Percentiles rank a stretch among this genome's conserved stretches.
Evolutionary conservation across 1,284 basidiomycete genomes (phyloP).

Genomic region (Pyrrhoderma noxium): DNA sequence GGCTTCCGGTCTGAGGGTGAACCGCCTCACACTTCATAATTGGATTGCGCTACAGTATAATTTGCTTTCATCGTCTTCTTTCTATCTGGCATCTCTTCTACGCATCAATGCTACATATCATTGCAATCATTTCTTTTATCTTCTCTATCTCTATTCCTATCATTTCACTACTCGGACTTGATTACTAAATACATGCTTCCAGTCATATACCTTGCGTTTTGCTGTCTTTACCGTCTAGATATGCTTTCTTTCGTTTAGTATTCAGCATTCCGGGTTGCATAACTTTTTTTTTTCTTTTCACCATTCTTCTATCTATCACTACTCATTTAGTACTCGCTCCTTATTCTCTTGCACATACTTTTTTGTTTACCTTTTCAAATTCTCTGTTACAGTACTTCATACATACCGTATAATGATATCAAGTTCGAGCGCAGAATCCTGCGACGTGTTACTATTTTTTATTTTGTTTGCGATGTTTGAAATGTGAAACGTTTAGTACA

Average conservation of each 20-base stretch:
- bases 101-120: constrained; percentile 15
- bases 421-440: constrained; percentile 9
- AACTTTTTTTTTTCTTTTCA: neutral
- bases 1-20: constrained; percentile 4
- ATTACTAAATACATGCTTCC: constrained; percentile 3
- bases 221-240: constrained; percentile 16
- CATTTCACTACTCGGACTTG: constrained; percentile 8
- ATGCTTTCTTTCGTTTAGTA: neutral
- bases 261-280: too few species aligned
- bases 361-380: neutral
- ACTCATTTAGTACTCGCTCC: constrained; percentile 16
- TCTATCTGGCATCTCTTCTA: constrained; percentile 7
- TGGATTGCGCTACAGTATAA: constrained; percentile 5
- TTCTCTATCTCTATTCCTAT: neutral
- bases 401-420: constrained; percentile 22
- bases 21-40: constrained; percentile 8
- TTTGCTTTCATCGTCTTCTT: constrained; percentile 4
- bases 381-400: constrained; percentile 33
- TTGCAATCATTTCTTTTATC: constrained; percentile 8
- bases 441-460: neutral
- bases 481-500: neutral
- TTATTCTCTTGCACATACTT: constrained; percentile 17
- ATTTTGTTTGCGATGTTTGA: neutral
- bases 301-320: constrained; percentile 4
- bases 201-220: constrained; percentile 7